These are phyloP conservation scores for Ceratocystis diversiconidia DNA, from an alignment of 2,329 filamentous ascomycete genomes.

Conservation along the genomic window DNA sequence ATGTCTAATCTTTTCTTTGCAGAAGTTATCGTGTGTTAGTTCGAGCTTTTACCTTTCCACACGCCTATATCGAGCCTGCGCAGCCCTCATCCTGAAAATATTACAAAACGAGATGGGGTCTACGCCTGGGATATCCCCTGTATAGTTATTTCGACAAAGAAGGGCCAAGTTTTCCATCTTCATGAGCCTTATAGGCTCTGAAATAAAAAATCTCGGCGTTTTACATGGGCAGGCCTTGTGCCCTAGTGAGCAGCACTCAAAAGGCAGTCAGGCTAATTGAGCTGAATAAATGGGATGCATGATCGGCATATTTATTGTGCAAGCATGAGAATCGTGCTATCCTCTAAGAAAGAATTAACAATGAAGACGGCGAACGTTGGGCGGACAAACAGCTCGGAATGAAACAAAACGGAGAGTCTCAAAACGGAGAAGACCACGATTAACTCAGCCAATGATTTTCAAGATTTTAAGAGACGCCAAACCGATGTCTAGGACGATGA, in stretches of 20 bases:
- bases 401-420: background rate
- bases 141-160: background rate
- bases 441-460: background rate
- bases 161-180: background rate
- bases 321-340: background rate
- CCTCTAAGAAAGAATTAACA: background rate
- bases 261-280: background rate
- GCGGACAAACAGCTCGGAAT: background rate
- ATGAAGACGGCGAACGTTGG: background rate
- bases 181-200: background rate
- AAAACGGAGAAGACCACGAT: background rate
- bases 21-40: background rate
- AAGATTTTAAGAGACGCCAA: background rate
- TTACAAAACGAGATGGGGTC: background rate
- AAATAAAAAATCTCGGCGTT: background rate
- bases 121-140: background rate
- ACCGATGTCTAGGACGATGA: background rate
- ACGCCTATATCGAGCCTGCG: background rate
- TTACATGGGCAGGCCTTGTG: background rate
- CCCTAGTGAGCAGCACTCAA: background rate
- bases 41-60: background rate
- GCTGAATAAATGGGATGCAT: conserved; percentile 4
- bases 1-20: background rate
- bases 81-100: background rate
- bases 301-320: conserved; percentile 6